Conservation (phyloP, 495 filamentous ascomycete species). For the Trichoderma gamsii region DNA sequence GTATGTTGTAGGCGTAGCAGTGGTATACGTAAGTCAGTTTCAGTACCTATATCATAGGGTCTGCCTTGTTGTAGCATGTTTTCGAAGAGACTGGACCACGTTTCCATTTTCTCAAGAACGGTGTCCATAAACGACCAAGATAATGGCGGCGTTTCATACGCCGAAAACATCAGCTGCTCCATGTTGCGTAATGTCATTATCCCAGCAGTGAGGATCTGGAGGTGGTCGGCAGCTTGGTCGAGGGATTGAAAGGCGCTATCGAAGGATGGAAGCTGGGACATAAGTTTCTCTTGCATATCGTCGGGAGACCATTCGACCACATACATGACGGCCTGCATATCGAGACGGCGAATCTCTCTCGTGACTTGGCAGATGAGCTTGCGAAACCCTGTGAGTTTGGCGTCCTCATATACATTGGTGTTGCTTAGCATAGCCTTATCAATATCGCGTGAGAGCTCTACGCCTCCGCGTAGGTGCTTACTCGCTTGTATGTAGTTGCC, state of each 20-base stretch:
- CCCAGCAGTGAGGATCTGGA: constrained; percentile 17
- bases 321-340: constrained; percentile 26
- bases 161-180: constrained; percentile 10
- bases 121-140: constrained; percentile 14
- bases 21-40: constrained; percentile 6
- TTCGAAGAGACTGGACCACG: constrained; percentile 19
- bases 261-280: background rate
- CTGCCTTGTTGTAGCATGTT: constrained; percentile 16
- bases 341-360: constrained; percentile 23
- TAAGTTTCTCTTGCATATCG: constrained; percentile 16
- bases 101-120: constrained; percentile 18
- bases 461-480: constrained; percentile 21
- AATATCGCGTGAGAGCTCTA: constrained; percentile 18
- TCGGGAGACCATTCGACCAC: constrained; percentile 19
- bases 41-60: background rate
- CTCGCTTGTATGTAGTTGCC: constrained; percentile 21
- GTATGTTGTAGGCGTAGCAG: constrained; percentile 28
- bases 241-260: constrained; percentile 16
- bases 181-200: constrained; percentile 18
- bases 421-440: constrained; percentile 14
- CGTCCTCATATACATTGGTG: constrained; percentile 7
- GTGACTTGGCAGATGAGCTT: constrained; percentile 16
- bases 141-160: background rate
- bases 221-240: constrained; percentile 20
- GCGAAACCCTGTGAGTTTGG: background rate